phyloP scores from a whole-genome alignment of 768 basidiomycete genomes.

The Flagelloscypha sp. region DNA sequence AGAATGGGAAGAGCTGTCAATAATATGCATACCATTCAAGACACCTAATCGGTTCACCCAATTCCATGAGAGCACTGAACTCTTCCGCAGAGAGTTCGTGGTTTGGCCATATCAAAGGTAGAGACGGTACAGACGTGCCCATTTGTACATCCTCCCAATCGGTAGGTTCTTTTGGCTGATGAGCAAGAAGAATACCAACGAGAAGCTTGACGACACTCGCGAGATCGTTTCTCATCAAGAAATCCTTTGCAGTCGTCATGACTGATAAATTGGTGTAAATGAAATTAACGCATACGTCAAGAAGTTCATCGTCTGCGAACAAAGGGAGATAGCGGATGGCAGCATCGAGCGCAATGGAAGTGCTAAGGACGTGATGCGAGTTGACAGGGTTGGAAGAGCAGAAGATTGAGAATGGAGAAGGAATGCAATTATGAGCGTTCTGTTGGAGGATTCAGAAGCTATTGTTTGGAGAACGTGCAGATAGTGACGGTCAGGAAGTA shows the following conservation, averaged over 20 bases:
- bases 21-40: slow-evolving; percentile 60
- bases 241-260: slow-evolving; percentile 67
- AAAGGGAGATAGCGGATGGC: slow-evolving; percentile 69
- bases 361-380: slow-evolving; percentile 38
- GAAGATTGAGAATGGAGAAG: slow-evolving; percentile 47
- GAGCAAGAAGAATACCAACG: slow-evolving; percentile 55
- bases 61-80: slow-evolving; percentile 44
- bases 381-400: slow-evolving; percentile 61
- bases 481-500: slow-evolving; percentile 35
- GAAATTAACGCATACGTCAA: slow-evolving; percentile 68
- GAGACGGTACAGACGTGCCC: slow-evolving; percentile 49
- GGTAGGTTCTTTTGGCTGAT: slow-evolving; percentile 65
- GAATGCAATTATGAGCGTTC: slow-evolving; percentile 67
- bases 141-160: slow-evolving; percentile 54
- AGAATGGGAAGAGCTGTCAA: background rate
- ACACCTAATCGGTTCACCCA: slow-evolving; percentile 71
- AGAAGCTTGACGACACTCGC: slow-evolving; percentile 61
- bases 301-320: slow-evolving; percentile 56
- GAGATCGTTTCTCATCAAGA: slow-evolving; percentile 65
- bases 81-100: slow-evolving; percentile 71
- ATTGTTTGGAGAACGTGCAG: slow-evolving; percentile 50
- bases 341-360: slow-evolving; percentile 53
- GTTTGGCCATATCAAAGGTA: slow-evolving; percentile 34
- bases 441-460: slow-evolving; percentile 52
- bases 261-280: slow-evolving; percentile 70